Percentiles rank a stretch among this genome's conserved stretches.
phyloP scores from a whole-genome alignment of 2,329 filamentous ascomycete genomes.

The Hysterium pulicare region DNA sequence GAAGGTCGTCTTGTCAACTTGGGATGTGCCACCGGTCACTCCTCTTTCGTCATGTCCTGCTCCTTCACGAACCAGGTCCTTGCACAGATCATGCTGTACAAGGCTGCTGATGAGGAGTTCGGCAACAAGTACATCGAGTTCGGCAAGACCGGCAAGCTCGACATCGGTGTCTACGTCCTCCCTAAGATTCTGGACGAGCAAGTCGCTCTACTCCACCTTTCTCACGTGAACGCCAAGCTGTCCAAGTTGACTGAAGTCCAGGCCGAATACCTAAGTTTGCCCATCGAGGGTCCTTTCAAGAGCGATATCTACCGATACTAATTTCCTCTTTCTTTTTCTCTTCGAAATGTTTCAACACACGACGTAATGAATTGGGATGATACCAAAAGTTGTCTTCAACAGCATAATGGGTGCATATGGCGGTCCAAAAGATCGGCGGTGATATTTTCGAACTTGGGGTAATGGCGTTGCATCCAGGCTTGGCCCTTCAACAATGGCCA shows the following conservation, averaged over 20 bases:
- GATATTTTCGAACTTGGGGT: slow-evolving; percentile 27
- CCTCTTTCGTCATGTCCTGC: slow-evolving; percentile 99
- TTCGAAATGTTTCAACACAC: slow-evolving; percentile 48
- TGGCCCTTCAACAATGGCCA: slow-evolving; percentile 39
- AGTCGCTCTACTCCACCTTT: slow-evolving; percentile 89
- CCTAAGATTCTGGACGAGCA: slow-evolving; percentile 99
- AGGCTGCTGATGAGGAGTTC: slow-evolving; percentile 83
- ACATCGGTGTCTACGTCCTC: slow-evolving; percentile 89
- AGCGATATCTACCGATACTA: slow-evolving; percentile 70
- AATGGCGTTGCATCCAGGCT: slow-evolving; percentile 26
- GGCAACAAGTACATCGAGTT: slow-evolving; percentile 95
- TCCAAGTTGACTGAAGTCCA: slow-evolving; percentile 80
- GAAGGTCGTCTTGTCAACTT: slow-evolving; percentile 99
- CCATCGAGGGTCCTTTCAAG: slow-evolving; percentile 91
- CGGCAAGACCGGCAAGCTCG: slow-evolving; percentile 85
- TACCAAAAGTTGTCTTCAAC: slow-evolving; percentile 60
- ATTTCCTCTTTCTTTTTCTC: slow-evolving; percentile 27
- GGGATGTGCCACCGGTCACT: slow-evolving; percentile 98
- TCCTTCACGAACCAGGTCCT: slow-evolving; percentile 99
- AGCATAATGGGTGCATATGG: slow-evolving; percentile 45
- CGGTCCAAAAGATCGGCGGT: slow-evolving; percentile 22
- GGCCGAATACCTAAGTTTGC: slow-evolving; percentile 90
- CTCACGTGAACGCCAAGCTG: slow-evolving; percentile 92
- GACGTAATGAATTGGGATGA: slow-evolving; percentile 59
- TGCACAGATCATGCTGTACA: slow-evolving; percentile 97